Evolutionary conservation across 140 eudicot species (phyloP).

Genomic region (Cichorium intybus): DNA sequence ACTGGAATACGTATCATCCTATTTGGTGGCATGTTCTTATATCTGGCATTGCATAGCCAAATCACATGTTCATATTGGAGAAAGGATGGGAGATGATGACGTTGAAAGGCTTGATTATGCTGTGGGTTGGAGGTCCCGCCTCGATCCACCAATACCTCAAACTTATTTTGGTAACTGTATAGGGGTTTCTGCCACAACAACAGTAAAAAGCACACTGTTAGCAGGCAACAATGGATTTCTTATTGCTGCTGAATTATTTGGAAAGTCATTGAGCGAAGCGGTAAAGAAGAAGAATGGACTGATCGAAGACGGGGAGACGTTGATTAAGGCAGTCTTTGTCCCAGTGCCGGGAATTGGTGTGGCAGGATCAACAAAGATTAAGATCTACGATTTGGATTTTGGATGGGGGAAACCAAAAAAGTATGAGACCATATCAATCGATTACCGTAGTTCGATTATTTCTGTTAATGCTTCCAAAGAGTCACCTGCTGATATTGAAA

Average conservation of each 20-base stretch:
- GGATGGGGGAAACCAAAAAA: background rate
- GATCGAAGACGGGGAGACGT: background rate
- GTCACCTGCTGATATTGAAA: constrained; percentile 23
- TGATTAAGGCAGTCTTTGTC: background rate
- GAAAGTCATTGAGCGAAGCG: constrained; percentile 6
- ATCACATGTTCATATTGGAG: background rate
- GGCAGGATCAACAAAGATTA: background rate
- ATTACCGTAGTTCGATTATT: background rate
- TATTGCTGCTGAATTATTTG: constrained; percentile 14
- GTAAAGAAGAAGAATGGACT: constrained; percentile 17
- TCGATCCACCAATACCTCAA: constrained; percentile 40
- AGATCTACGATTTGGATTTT: background rate
- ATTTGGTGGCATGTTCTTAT: constrained; percentile 25
- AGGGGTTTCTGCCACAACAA: background rate
- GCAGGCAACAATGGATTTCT: constrained; percentile 18
- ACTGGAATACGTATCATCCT: constrained; percentile 18
- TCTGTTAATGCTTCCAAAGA: background rate
- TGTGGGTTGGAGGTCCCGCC: constrained; percentile 6
- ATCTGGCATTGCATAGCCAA: constrained; percentile 33
- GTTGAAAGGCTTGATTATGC: constrained; percentile 16
- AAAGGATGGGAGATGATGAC: constrained; percentile 3
- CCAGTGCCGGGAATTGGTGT: background rate
- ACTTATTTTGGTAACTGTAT: constrained; percentile 39
- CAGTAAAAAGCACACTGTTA: background rate
- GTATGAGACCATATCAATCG: background rate